These are phyloP conservation scores for Trichophyton rubrum DNA, from an alignment of 2,329 filamentous ascomycete species.

Conservation along the genomic window DNA sequence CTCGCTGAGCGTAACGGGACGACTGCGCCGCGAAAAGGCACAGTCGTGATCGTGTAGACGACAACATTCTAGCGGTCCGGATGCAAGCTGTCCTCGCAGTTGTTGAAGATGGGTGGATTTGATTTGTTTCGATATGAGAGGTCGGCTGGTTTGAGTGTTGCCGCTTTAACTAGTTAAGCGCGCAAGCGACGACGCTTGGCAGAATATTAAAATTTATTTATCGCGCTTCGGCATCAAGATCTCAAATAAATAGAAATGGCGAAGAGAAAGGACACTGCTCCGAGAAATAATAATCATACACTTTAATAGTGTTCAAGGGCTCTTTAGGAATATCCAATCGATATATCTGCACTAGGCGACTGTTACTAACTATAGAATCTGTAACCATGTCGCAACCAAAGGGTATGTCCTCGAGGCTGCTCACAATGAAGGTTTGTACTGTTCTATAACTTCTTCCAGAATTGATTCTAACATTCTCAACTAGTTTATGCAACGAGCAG, in stretches of 20 bases:
- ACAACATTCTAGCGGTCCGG: conserved; percentile 30
- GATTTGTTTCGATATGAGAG: background rate
- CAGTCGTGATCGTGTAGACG: conserved; percentile 34
- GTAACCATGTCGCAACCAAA: conserved; percentile 20
- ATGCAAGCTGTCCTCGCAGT: conserved; percentile 9
- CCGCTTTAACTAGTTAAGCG: background rate
- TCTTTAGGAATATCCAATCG: background rate
- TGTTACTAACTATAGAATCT: background rate
- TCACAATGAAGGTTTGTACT: conserved; percentile 66
- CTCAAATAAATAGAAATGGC: background rate
- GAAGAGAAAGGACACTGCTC: background rate
- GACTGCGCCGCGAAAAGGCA: conserved; percentile 31
- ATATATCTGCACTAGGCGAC: background rate
- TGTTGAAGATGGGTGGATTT: conserved; percentile 7
- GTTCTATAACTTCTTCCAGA: background rate
- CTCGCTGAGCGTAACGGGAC: conserved; percentile 22
- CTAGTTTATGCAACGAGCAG: conserved; percentile 82
- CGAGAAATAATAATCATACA: background rate
- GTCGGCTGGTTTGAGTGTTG: background rate
- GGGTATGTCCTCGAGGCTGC: conserved; percentile 71
- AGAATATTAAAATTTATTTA: background rate
- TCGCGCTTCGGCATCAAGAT: background rate
- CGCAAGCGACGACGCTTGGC: background rate
- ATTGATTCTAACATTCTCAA: background rate
- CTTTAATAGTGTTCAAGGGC: background rate